phyloP scores from a whole-genome alignment of 2,329 filamentous ascomycete species.

The Trichoderma pleuroti region DNA sequence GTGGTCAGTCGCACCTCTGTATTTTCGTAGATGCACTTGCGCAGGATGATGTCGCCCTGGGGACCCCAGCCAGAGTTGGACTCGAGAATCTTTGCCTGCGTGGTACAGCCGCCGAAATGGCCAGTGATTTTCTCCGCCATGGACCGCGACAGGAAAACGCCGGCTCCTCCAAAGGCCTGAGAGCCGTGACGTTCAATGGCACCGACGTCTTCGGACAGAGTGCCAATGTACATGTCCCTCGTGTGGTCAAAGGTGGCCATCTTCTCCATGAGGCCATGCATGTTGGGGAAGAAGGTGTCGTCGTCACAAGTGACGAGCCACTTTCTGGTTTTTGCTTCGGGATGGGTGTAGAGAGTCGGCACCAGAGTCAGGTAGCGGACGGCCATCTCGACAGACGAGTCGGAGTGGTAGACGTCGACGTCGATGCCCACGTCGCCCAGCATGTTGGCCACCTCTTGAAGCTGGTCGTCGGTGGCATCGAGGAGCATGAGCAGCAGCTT shows the following conservation, averaged over 20 bases:
- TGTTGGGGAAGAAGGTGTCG: constrained; percentile 62
- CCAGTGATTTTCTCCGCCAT: constrained; percentile 45
- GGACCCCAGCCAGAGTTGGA: constrained; percentile 57
- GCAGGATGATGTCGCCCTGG: constrained; percentile 58
- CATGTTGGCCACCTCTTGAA: constrained; percentile 46
- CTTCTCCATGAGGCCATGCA: constrained; percentile 50
- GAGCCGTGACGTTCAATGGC: constrained; percentile 59
- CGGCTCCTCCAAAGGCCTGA: constrained; percentile 61
- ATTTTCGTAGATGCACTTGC: constrained; percentile 62
- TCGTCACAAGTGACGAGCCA: constrained; percentile 64
- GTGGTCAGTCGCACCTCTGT: constrained; percentile 56
- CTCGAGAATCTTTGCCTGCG: constrained; percentile 50
- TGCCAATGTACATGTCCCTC: constrained; percentile 56
- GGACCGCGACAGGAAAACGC: constrained; percentile 57
- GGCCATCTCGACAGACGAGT: constrained; percentile 54
- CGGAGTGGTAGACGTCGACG: constrained; percentile 54
- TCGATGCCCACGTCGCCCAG: constrained; percentile 51
- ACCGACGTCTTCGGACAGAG: constrained; percentile 58
- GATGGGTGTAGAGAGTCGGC: constrained; percentile 52
- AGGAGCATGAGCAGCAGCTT: constrained; percentile 54
- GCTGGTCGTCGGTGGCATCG: constrained; percentile 49
- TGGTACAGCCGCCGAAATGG: constrained; percentile 45
- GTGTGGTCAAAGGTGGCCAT: constrained; percentile 51
- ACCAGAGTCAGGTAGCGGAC: constrained; percentile 55
- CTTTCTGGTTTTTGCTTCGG: constrained; percentile 46